Base-by-base conservation (phyloP, 2,329 filamentous ascomycete genomes). In the Aspergillus calidoustus region DNA sequence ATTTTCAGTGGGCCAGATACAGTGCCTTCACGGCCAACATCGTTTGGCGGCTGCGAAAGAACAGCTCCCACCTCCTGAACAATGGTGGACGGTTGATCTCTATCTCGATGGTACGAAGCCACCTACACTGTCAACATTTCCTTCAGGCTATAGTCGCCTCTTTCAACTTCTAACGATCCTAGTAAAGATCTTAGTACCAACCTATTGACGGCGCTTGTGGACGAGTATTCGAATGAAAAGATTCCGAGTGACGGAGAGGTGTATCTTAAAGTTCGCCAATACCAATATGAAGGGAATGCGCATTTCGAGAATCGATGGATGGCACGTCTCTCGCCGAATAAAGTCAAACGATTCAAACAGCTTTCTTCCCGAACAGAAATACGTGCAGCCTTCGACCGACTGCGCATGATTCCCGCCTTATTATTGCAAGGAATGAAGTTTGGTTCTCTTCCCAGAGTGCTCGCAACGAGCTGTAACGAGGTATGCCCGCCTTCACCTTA, bases 11-110 rank as follows among this genome's bases (percentile, higher is more conserved):
- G 65, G 67, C 43, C 57, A 68, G 57, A 53, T 76, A 25, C 50
- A 62, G 22, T 66, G 64, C 53, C 68, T 76, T 34, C 65, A 72
- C 58, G 68, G 72, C 11, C 62, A 60, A 34, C 60, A 74, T 64
- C 60, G 65, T 30, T 28, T 71, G 23, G 25, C 62, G 58, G 66
- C 62, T 3, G 70, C 54, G 17, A 49, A 54, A 30, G 57, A 70
- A 52, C 48, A 68, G 41, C 54, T 74, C 15, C 60, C 68, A 30
- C 64, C 62, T 11, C 44, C 48, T 23, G 64, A 73, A 48, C 54
- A 60, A 7, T 71, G 67, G 68, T 75, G 71, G 72, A 69, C 66
- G 17, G 68, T 75, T n/a, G 68, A 76, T 64, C 54, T 75, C 9
- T 76, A 72, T 54, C 59, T 68, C 3, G 57, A 67, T 46, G 68